Base-by-base conservation (phyloP, 345 rosid species). In the Sonneratia caseolaris region DNA sequence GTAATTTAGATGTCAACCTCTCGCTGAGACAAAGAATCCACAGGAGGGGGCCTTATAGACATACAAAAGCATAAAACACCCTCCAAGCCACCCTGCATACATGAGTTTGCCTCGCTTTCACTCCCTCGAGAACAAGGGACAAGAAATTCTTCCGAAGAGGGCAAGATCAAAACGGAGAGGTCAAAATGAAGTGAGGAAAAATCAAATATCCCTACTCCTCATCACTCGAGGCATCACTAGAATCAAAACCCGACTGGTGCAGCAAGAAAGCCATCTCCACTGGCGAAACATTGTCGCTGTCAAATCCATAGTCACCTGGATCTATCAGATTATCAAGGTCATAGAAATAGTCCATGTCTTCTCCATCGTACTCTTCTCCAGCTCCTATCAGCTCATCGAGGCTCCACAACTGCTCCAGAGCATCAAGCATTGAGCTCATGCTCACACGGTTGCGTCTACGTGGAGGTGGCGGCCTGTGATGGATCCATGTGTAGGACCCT, bases 401-500 rank as follows among this genome's bases (percentile, higher is more conserved):
- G 48, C 70, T 47, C 21, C 57, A 45, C 40, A 86, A 76, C 75
- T 83, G 73, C 80, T 77, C 85, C 7, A 88, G 80, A 79, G 77
- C 77, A 83, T 78, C 79, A 80, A 82, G 70, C 66, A 85, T 68
- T 37, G 85, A 74, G 59, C 82, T 82, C 84, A 85, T 77, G 77
- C 76, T 84, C 71, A 77, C 74, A 79, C 72, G 69, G 82, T 79
- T 77, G 73, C 85, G 73, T 66, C 74, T 70, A 53, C 82, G 79
- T 66, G 79, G 83, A 36, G 93, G 96, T 78, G 94, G 89, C 67
- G 89, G 86, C 79, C 88, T 79, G 83, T 81, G 79, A 81, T 85
- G 81, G 80, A 79, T 85, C 93, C 96, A 89, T 79, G 84, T 78
- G 79, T 86, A 93, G 64, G 96, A 90, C 76, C 96, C 90, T 68